A percentile compares a stretch with the other conserved stretches of the same genome.
Evolutionary conservation across 805 yeast species (phyloP).

Genomic region (Lachancea sp.): DNA sequence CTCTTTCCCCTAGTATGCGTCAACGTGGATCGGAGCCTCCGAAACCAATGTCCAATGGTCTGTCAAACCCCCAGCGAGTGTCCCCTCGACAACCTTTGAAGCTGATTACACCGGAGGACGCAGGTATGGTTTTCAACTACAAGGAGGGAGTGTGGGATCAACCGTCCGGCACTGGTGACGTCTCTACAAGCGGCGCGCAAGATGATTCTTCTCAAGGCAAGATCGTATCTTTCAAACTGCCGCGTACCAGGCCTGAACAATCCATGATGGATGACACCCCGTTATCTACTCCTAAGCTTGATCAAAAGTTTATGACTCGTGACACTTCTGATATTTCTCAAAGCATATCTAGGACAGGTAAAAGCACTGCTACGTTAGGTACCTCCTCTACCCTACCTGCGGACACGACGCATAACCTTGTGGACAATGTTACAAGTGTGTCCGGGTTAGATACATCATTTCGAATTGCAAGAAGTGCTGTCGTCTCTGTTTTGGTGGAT

Average conservation of each 20-base stretch:
- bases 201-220: constrained; percentile 8
- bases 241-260: constrained; percentile 7
- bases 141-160: constrained; percentile 25
- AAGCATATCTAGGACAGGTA: not conserved
- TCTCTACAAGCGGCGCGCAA: constrained; percentile 21
- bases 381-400: not conserved
- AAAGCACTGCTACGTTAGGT: not conserved
- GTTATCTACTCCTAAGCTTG: constrained; percentile 24
- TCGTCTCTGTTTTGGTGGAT: constrained; percentile 23
- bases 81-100: constrained; percentile 6
- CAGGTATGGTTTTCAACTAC: constrained; percentile 23
- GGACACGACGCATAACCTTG: constrained; percentile 7
- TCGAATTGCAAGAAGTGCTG: constrained; percentile 19
- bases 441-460: constrained; percentile 22
- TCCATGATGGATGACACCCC: constrained; percentile 23
- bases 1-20: constrained; percentile 7
- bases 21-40: constrained; percentile 3
- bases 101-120: constrained; percentile 24
- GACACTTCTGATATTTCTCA: not conserved
- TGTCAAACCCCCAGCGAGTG: not conserved
- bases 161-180: constrained; percentile 19
- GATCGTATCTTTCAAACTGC: constrained; percentile 9
- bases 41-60: not conserved
- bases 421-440: constrained; percentile 15
- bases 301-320: constrained; percentile 10